A percentile compares a stretch with the other conserved stretches of the same genome.
These are phyloP conservation scores for Argentina anserina DNA, from an alignment of 306 rosid species.

Conservation along the genomic window DNA sequence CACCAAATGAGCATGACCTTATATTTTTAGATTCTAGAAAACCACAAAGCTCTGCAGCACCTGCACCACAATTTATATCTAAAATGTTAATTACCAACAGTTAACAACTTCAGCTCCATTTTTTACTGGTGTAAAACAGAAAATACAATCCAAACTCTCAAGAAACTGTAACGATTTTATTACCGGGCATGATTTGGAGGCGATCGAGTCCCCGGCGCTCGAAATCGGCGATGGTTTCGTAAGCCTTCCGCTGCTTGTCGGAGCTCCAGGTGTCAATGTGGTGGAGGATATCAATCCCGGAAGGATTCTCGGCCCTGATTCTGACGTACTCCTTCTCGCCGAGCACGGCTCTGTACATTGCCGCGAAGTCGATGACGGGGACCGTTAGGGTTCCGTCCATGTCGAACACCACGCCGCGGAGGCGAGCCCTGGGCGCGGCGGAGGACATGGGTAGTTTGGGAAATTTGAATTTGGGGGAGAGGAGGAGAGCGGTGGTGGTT, in stretches of 20 bases:
- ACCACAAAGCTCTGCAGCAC: conserved; percentile 79
- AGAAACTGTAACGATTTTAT: background rate
- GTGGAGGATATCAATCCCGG: conserved; percentile 76
- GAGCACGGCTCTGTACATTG: conserved; percentile 83
- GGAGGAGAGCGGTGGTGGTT: conserved; percentile 19
- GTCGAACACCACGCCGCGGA: conserved; percentile 85
- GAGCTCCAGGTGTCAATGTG: conserved; percentile 59
- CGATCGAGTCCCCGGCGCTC: conserved; percentile 68
- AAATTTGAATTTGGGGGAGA: conserved; percentile 14
- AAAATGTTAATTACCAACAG: conserved; percentile 2
- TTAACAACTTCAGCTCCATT: background rate
- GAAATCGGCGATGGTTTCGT: conserved; percentile 60
- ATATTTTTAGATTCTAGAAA: conserved; percentile 71
- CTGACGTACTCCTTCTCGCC: conserved; percentile 65
- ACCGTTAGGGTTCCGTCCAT: conserved; percentile 97
- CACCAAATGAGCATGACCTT: conserved; percentile 36
- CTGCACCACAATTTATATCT: conserved; percentile 45
- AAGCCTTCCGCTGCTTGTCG: conserved; percentile 56
- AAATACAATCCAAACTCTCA: background rate
- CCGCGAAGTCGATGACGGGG: conserved; percentile 75
- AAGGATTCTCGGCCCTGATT: conserved; percentile 49
- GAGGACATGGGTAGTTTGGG: conserved; percentile 31
- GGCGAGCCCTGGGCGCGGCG: conserved; percentile 42
- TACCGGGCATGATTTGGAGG: conserved; percentile 94
- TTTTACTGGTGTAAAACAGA: background rate